Evolutionary conservation across 352 stramenopile genomes (phyloP), one percentile per base, ranked within the genome.

Genomic region (Phytophthora melonis): DNA sequence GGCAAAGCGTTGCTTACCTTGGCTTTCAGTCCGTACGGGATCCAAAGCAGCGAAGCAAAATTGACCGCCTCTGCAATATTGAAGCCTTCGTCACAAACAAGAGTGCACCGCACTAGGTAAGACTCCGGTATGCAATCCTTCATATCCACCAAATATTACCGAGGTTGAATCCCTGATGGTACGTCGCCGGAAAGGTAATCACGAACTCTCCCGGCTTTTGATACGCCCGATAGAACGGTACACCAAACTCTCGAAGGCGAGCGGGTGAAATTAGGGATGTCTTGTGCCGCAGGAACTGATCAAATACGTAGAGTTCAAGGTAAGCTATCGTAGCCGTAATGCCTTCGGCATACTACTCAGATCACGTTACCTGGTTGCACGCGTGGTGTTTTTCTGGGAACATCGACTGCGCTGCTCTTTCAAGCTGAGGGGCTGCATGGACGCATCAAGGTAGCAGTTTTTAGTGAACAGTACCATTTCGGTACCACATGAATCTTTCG

Each of bases 221-320:
- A 18, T 90, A 89, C 0, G 85, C 88, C 77, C 92, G 72, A 27
- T 87, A 89, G 57, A 88, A 97, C 8, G 88, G 90, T 3, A 98
- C 89, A 5, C 88, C 83, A 60, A 94, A 94, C 60, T 95, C 84
- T 63, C 89, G 84, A 8, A 98, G 83, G 13, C 89, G 75, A 14
- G 81, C 70, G 2, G 94, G 94, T 3, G 92, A 97, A 49, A 98
- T 91, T 52, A 98, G 76, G 9, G 87, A 97, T 19, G 93, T 98
- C 69, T 98, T 98, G 83, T 98, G 95, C 0, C 95, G 91, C 68
- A 98, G 80, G 76, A 98, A 98, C 83, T 98, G 50, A 5, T 41
- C 16, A 23, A 23, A 41, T 47, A 25, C n/a, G 9, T 52, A 53
- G 39, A n/a, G 13, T 49, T 47, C 43, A 53, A 23, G 6, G 27